These are phyloP conservation scores for Gypsophila paniculata DNA, from an alignment of 179 eudicot species.

Conservation along the genomic window DNA sequence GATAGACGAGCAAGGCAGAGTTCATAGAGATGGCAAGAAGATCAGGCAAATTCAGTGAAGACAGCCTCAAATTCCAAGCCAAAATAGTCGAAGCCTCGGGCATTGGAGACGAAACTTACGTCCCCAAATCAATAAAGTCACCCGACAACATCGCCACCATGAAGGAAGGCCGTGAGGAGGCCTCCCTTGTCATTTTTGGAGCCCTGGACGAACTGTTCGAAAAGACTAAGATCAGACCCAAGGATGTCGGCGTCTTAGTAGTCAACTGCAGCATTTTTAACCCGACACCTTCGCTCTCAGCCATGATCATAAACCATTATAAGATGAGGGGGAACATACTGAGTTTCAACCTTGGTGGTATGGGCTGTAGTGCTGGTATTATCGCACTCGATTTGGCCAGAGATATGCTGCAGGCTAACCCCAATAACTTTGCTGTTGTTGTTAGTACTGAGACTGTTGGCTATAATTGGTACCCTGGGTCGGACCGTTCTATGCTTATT, in stretches of 20 bases:
- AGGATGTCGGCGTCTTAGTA: slow-evolving; percentile 84
- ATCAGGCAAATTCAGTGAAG: slow-evolving; percentile 80
- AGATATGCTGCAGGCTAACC: slow-evolving; percentile 87
- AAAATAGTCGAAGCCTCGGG: slow-evolving; percentile 66
- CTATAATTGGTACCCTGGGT: slow-evolving; percentile 86
- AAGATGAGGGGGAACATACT: slow-evolving; percentile 89
- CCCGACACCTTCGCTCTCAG: slow-evolving; percentile 92
- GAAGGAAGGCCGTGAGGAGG: slow-evolving; percentile 87
- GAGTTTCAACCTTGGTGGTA: slow-evolving; percentile 89
- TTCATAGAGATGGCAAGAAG: slow-evolving; percentile 67
- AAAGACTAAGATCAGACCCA: slow-evolving; percentile 61
- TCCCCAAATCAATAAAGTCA: slow-evolving; percentile 56
- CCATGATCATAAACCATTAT: slow-evolving; percentile 93
- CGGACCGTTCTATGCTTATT: slow-evolving; percentile 71
- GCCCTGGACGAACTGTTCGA: slow-evolving; percentile 89
- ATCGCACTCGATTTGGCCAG: slow-evolving; percentile 74
- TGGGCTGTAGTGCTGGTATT: slow-evolving; percentile 94
- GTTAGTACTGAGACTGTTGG: slow-evolving; percentile 94
- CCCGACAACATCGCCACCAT: slow-evolving; percentile 57
- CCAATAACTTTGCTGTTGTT: slow-evolving; percentile 78
- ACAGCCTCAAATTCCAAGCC: slow-evolving; percentile 57
- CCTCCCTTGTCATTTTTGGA: slow-evolving; percentile 77
- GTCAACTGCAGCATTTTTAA: slow-evolving; percentile 96
- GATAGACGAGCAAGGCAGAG: slow-evolving; percentile 61
- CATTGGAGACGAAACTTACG: slow-evolving; percentile 77